These are phyloP conservation scores for Xylariales sp. DNA, from an alignment of 2,329 filamentous ascomycete genomes.

Conservation along the genomic window DNA sequence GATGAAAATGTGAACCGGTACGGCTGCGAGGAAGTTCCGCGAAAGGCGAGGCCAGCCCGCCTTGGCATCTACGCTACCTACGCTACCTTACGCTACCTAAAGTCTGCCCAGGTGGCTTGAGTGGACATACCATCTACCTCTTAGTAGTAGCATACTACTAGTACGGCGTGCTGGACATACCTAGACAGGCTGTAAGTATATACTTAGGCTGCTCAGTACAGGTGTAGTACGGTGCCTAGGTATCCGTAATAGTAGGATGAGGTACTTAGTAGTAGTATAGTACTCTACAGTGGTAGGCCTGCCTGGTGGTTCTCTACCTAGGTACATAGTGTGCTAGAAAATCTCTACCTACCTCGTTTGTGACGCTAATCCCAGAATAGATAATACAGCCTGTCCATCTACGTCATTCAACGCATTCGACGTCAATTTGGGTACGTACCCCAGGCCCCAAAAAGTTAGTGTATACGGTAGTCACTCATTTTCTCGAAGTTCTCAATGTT, in stretches of 20 bases:
- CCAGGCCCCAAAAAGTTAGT: background rate
- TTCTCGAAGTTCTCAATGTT: background rate
- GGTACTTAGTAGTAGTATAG: too few species aligned
- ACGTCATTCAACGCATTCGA: constrained; percentile 25
- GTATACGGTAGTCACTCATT: background rate
- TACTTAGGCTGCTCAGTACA: background rate
- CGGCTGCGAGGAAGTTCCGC: background rate
- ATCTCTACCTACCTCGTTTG: constrained; percentile 7
- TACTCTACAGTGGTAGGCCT: too few species aligned
- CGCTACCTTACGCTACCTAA: background rate
- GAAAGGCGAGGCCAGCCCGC: constrained; percentile 23
- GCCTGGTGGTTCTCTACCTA: too few species aligned
- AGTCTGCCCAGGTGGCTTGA: too few species aligned
- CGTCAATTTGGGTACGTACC: constrained; percentile 14
- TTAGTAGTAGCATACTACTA: too few species aligned
- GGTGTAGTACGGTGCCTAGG: background rate
- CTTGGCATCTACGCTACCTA: constrained; percentile 18
- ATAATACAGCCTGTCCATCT: background rate
- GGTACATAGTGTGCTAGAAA: background rate
- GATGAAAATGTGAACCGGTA: constrained; percentile 3
- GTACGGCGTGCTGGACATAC: too few species aligned
- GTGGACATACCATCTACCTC: too few species aligned
- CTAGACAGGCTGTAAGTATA: too few species aligned
- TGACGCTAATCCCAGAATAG: constrained; percentile 18
- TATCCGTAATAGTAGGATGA: too few species aligned